These are phyloP conservation scores for Amanita subjunquillea DNA, from an alignment of 768 basidiomycete species.

Conservation along the genomic window DNA sequence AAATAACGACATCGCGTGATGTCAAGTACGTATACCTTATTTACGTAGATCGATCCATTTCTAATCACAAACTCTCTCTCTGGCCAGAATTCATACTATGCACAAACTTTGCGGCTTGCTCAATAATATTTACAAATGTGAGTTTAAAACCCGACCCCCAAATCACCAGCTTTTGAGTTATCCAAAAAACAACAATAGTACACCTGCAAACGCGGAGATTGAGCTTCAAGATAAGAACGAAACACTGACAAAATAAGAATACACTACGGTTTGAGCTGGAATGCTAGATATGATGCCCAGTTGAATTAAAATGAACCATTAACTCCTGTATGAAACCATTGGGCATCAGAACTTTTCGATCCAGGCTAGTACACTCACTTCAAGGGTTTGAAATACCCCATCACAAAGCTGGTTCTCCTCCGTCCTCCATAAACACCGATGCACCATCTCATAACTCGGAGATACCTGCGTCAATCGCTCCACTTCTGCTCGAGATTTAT, in stretches of 20 bases:
- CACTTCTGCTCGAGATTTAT: constrained; percentile 15
- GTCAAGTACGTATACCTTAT: not conserved
- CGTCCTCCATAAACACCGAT: constrained; percentile 33
- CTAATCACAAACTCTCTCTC: no score
- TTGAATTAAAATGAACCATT: constrained; percentile 13
- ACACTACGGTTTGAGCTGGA: no score
- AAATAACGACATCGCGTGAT: not conserved
- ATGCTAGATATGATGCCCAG: constrained; percentile 10
- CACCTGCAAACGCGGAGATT: not conserved
- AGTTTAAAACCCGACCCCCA: no score
- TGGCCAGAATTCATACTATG: no score
- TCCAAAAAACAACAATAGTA: no score
- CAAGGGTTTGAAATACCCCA: constrained; percentile 20
- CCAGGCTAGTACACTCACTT: constrained; percentile 15
- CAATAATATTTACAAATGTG: no score
- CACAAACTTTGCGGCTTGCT: no score
- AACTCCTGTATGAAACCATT: constrained; percentile 13
- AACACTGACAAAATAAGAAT: not conserved
- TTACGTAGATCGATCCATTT: not conserved
- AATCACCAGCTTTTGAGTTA: no score
- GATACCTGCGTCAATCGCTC: constrained; percentile 12
- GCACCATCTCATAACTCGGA: constrained; percentile 22
- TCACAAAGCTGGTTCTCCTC: constrained; percentile 18
- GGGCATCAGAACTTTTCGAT: not conserved
- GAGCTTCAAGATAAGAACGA: not conserved